phyloP scores from a whole-genome alignment of 805 yeast genomes.

The Pichia rugopelliculosa region DNA sequence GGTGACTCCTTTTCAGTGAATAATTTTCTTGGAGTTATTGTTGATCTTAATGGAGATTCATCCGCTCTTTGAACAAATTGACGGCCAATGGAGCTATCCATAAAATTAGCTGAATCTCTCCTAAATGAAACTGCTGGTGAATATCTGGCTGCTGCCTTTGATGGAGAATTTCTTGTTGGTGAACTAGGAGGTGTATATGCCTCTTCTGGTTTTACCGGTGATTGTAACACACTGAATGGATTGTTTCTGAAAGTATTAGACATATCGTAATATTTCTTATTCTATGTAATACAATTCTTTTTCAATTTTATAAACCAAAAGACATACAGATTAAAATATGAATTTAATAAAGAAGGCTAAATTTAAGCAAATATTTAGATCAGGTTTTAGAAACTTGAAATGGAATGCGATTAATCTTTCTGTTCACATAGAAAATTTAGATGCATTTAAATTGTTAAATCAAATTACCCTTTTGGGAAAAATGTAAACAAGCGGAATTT shows the following conservation, averaged over 20 bases:
- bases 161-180: conserved; percentile 29
- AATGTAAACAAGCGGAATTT: conserved; percentile 1
- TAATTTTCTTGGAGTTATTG: conserved; percentile 51
- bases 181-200: conserved; percentile 26
- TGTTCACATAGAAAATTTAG: no score
- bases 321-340: background rate
- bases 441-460: background rate
- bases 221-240: conserved; percentile 21
- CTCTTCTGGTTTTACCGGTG: conserved; percentile 27
- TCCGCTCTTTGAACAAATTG: conserved; percentile 31
- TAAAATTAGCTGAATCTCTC: conserved; percentile 22
- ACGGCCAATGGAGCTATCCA: conserved; percentile 31
- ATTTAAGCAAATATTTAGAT: no score
- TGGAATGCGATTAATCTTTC: background rate
- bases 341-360: no score
- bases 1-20: conserved; percentile 71
- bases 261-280: background rate
- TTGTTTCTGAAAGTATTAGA: conserved; percentile 24
- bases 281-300: background rate
- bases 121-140: conserved; percentile 38
- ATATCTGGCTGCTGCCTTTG: conserved; percentile 32
- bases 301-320: background rate
- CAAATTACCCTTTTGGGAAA: conserved; percentile 8
- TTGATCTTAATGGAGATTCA: conserved; percentile 17
- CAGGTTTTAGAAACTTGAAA: background rate